Conservation (phyloP, 495 filamentous ascomycete species). For the Penicillium samsonianum region DNA sequence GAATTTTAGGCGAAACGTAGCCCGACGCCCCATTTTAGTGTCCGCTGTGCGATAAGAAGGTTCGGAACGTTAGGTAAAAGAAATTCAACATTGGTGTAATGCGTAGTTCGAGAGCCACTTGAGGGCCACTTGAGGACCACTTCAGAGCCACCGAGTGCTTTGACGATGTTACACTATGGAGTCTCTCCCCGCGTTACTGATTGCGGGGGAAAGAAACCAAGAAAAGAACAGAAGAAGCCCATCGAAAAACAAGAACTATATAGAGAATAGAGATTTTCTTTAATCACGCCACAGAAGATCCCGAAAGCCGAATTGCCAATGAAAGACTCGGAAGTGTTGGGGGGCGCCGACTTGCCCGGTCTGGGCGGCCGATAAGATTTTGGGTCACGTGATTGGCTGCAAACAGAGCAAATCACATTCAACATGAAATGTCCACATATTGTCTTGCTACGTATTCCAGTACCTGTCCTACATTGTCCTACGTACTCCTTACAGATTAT, state of each 20-base stretch:
- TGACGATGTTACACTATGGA: slow-evolving; percentile 2
- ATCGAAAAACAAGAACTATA: not conserved
- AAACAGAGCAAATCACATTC: not conserved
- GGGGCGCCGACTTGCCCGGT: not conserved
- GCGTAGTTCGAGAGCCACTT: not conserved
- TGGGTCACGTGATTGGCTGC: not conserved
- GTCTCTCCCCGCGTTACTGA: slow-evolving; percentile 9
- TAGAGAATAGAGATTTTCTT: slow-evolving; percentile 1
- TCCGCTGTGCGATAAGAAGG: slow-evolving; percentile 26
- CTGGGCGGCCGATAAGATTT: slow-evolving; percentile 10
- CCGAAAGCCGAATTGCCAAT: slow-evolving; percentile 7
- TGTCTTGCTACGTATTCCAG: too few relatives aligned
- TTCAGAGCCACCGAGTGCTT: not conserved
- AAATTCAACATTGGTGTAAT: slow-evolving; percentile 21
- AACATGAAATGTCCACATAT: too few relatives aligned
- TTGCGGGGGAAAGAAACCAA: slow-evolving; percentile 2
- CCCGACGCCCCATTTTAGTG: slow-evolving; percentile 8
- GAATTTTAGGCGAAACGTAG: slow-evolving; percentile 10
- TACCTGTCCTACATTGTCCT: not conserved
- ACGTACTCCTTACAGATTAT: not conserved
- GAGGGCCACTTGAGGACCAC: not conserved
- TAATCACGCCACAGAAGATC: slow-evolving; percentile 7
- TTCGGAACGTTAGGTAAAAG: slow-evolving; percentile 31
- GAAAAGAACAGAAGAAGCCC: not conserved
- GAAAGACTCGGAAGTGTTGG: not conserved